phyloP scores from a whole-genome alignment of 495 filamentous ascomycete species.

The Hypoxylon rickii region DNA sequence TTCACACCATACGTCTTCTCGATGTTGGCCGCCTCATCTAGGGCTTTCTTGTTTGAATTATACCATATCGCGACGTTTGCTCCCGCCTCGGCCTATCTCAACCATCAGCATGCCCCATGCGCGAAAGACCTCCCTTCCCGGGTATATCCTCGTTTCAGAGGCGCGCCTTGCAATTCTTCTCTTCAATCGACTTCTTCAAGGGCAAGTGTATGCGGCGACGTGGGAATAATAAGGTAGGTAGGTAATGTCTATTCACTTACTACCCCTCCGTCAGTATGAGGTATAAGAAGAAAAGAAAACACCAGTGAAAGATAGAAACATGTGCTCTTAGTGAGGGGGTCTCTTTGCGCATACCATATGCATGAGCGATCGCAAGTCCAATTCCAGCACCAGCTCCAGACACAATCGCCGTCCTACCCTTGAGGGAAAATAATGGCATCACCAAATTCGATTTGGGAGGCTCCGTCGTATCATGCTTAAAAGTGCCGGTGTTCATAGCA shows the following conservation, averaged over 20 bases:
- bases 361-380: conserved; percentile 76
- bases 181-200: background rate
- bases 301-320: background rate
- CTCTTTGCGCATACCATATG: conserved; percentile 35
- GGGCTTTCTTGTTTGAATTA: conserved; percentile 73
- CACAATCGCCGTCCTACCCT: conserved; percentile 82
- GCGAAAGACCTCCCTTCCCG: conserved; percentile 27
- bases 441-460: conserved; percentile 66
- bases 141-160: background rate
- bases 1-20: conserved; percentile 78
- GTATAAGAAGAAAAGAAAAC: background rate
- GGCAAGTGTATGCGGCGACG: background rate
- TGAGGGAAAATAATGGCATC: conserved; percentile 80
- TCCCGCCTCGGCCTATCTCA: conserved; percentile 69
- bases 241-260: conserved; percentile 23
- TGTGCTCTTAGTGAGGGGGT: background rate
- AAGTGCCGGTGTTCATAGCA: conserved; percentile 57
- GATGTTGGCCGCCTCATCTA: conserved; percentile 72
- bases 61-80: conserved; percentile 91
- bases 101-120: conserved; percentile 1
- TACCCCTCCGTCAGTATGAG: conserved; percentile 9
- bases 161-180: background rate
- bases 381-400: conserved; percentile 84
- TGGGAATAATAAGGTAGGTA: background rate
- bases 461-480: conserved; percentile 63